Conservation (phyloP, 176 grass and related monocot species). For the Alloteropsis semialata region DNA sequence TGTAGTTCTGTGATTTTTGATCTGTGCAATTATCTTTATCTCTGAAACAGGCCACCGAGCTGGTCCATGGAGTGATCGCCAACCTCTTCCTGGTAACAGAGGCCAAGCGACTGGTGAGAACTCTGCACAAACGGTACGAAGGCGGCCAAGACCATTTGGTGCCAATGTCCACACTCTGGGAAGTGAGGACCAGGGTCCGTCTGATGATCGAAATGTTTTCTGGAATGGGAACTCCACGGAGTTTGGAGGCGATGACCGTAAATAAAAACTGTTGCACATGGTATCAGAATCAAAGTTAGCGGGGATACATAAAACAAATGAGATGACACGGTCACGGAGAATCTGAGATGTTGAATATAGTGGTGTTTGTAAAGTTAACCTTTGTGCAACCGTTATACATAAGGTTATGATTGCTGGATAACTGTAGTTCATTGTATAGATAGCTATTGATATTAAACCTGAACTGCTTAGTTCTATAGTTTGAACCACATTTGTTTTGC, state of each 20-base stretch:
- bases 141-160: slow-evolving; percentile 52
- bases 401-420: background rate
- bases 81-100: background rate
- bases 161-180: slow-evolving; percentile 85
- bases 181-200: slow-evolving; percentile 39
- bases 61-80: slow-evolving; percentile 21
- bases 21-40: background rate
- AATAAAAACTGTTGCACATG: slow-evolving; percentile 38
- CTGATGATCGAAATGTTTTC: slow-evolving; percentile 71
- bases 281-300: background rate
- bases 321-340: background rate
- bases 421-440: background rate
- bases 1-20: background rate
- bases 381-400: background rate
- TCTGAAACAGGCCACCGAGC: slow-evolving; percentile 31
- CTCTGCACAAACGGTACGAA: slow-evolving; percentile 25
- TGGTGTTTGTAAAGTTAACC: background rate
- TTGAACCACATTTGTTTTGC: background rate
- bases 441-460: background rate
- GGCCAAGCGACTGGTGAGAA: slow-evolving; percentile 23
- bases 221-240: slow-evolving; percentile 99
- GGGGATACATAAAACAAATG: background rate
- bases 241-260: slow-evolving; percentile 76
- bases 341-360: background rate
- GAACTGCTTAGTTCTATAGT: background rate